A percentile compares a stretch with the other conserved stretches of the same genome.
Evolutionary conservation across 495 filamentous ascomycete species (phyloP).

Genomic region (Neurospora hispaniola): DNA sequence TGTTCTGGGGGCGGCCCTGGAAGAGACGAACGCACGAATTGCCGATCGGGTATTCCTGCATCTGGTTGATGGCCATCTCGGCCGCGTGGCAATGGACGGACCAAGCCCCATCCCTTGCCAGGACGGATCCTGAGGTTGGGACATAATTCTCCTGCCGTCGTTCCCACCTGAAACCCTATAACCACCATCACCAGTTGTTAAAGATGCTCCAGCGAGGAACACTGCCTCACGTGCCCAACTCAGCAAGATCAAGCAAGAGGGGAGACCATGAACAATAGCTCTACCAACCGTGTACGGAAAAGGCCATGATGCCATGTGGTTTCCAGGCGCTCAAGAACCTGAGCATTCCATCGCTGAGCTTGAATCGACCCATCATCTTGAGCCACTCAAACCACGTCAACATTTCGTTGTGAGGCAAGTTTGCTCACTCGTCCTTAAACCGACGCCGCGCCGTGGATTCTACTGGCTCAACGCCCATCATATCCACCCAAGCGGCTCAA

Average conservation of each 20-base stretch:
- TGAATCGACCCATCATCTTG: not conserved
- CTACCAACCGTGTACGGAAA: not conserved
- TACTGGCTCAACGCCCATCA: too few species aligned
- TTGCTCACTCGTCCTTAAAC: too few species aligned
- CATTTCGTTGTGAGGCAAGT: too few species aligned
- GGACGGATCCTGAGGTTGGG: not conserved
- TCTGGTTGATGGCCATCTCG: not conserved
- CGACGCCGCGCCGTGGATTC: too few species aligned
- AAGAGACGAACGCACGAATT: not conserved
- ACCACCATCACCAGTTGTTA: not conserved
- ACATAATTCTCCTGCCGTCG: not conserved
- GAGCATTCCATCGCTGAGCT: not conserved
- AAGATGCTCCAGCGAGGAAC: not conserved
- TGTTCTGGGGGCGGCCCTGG: not conserved
- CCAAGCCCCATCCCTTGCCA: not conserved
- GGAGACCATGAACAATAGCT: not conserved
- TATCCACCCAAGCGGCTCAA: too few species aligned
- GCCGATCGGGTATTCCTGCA: not conserved
- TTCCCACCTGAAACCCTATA: not conserved
- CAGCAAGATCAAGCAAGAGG: not conserved
- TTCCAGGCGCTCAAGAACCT: not conserved
- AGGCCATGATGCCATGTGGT: not conserved
- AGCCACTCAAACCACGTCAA: not conserved
- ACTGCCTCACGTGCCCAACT: not conserved
- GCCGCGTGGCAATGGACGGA: not conserved